phyloP scores from a whole-genome alignment of 2,329 filamentous ascomycete species.

The Arthroderma sp. region DNA sequence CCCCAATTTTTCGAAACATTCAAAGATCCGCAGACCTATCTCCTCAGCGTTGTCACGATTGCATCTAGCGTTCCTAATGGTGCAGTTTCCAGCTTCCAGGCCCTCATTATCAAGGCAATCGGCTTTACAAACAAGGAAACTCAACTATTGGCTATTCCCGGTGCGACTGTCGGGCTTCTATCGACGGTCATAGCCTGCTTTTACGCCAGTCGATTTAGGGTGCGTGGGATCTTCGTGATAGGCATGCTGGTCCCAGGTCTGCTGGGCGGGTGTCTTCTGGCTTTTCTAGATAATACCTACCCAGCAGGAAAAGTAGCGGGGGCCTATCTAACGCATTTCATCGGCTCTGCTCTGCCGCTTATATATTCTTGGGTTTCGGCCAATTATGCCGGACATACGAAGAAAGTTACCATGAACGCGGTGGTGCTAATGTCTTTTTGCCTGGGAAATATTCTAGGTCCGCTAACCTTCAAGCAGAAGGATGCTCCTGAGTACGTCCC shows the following conservation, averaged over 20 bases:
- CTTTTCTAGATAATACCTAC: conserved; percentile 49
- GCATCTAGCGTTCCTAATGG: conserved; percentile 62
- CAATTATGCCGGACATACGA: conserved; percentile 61
- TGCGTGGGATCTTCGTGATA: conserved; percentile 61
- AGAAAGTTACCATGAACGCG: conserved; percentile 55
- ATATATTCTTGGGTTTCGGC: conserved; percentile 54
- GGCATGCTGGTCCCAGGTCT: conserved; percentile 54
- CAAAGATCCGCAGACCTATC: conserved; percentile 53
- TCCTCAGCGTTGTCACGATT: conserved; percentile 52
- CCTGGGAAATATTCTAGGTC: conserved; percentile 54
- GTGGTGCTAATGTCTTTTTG: conserved; percentile 60
- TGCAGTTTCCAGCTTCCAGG: conserved; percentile 59
- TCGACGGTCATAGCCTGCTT: not conserved
- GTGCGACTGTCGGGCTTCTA: not conserved
- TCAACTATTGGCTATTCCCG: conserved; percentile 47
- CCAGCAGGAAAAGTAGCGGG: conserved; percentile 50
- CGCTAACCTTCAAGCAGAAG: conserved; percentile 49
- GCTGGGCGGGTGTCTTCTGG: conserved; percentile 51
- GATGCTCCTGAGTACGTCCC: conserved; percentile 55
- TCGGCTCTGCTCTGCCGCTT: conserved; percentile 61
- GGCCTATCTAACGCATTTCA: conserved; percentile 66
- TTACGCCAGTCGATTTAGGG: conserved; percentile 37
- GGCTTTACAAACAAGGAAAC: conserved; percentile 54
- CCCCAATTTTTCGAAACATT: conserved; percentile 47
- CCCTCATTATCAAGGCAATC: conserved; percentile 60